A percentile compares a stretch with the other conserved stretches of the same genome.
Conservation (phyloP, 2,329 filamentous ascomycete genomes). For the Ophiostoma perfectum region DNA sequence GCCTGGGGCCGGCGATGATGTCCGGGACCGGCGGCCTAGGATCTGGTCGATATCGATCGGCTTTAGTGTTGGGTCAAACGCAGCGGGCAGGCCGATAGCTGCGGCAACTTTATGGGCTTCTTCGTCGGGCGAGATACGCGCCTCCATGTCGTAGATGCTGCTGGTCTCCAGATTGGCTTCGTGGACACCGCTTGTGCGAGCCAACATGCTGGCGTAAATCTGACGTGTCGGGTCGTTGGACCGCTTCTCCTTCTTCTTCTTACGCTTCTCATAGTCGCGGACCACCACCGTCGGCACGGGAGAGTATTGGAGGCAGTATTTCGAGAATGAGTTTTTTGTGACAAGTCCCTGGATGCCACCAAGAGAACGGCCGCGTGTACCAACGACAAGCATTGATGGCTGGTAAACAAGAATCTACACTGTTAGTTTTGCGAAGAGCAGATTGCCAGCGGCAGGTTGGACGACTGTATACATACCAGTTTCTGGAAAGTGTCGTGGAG, state of each 20-base stretch:
- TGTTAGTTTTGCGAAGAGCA: not conserved
- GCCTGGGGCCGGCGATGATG: slow-evolving; percentile 19
- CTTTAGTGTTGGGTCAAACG: slow-evolving; percentile 60
- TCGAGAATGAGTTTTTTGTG: slow-evolving; percentile 72
- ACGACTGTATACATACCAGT: slow-evolving; percentile 55
- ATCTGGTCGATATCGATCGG: slow-evolving; percentile 38
- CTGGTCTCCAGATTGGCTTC: slow-evolving; percentile 53
- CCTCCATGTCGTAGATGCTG: slow-evolving; percentile 51
- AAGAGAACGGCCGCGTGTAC: slow-evolving; percentile 76
- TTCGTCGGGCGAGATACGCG: slow-evolving; percentile 52
- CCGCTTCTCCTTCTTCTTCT: slow-evolving; percentile 85
- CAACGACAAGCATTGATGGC: slow-evolving; percentile 84
- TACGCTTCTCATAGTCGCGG: slow-evolving; percentile 75
- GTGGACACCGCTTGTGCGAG: slow-evolving; percentile 53
- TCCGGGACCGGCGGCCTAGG: slow-evolving; percentile 24
- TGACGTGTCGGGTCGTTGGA: slow-evolving; percentile 68
- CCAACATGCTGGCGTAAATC: slow-evolving; percentile 72
- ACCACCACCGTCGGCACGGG: slow-evolving; percentile 92
- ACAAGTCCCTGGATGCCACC: slow-evolving; percentile 82
- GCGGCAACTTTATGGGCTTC: slow-evolving; percentile 61
- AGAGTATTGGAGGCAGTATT: slow-evolving; percentile 90
- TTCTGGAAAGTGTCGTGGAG: slow-evolving; percentile 86
- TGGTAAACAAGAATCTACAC: slow-evolving; percentile 82
- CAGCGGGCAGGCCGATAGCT: slow-evolving; percentile 56
- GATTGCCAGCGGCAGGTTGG: not conserved